Base-by-base conservation (phyloP, 306 rosid species). In the Malus orientalis region DNA sequence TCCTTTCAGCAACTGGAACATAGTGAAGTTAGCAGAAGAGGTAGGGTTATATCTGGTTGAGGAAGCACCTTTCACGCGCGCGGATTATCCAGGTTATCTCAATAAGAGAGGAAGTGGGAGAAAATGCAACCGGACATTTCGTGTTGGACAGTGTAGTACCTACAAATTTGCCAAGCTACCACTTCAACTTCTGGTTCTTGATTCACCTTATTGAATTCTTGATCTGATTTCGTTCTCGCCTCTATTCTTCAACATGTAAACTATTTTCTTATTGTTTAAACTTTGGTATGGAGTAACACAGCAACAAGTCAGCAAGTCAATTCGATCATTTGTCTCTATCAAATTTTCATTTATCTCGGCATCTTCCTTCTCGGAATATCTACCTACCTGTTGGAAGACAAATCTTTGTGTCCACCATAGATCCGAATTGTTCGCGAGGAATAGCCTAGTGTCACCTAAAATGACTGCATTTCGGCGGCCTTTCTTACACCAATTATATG, bases 1-100 rank as follows among this genome's bases (percentile, higher is more conserved):
- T 23, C 83, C 89, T 6, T 88, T 13, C 62, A 8, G 29, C 22
- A 16, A 15, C 0, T 83, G 89, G 91, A 23, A 79, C 55, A 77
- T 84, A 20, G 70, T 30, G 73, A 23, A 63, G 61, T 33, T 81
- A 23, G 87, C 67, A 8, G 5, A 67, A 20, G 36, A 55, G 53
- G 61, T 4, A 29, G 64, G 45, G 0, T 75, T 83, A 14, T 6
- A 5, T n/a, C 61, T 74, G 57, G 8, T 30, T 10, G 66, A 59
- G 16, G 54, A 85, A 58, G 66, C 27, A 5, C 1, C 4, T 1
- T 87, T 87, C 74, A 0, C 4, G 6, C 6, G 0, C 7, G 1
- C 2, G 3, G 22, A 15, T 1, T 87, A 85, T 44, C 74, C 78
- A 0, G 85, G 82, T 36, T 83, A 85, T 51, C 1, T 3, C 3